Evolutionary conservation across 352 stramenopile genomes (phyloP).

Genomic region (Phytophthora lateralis): DNA sequence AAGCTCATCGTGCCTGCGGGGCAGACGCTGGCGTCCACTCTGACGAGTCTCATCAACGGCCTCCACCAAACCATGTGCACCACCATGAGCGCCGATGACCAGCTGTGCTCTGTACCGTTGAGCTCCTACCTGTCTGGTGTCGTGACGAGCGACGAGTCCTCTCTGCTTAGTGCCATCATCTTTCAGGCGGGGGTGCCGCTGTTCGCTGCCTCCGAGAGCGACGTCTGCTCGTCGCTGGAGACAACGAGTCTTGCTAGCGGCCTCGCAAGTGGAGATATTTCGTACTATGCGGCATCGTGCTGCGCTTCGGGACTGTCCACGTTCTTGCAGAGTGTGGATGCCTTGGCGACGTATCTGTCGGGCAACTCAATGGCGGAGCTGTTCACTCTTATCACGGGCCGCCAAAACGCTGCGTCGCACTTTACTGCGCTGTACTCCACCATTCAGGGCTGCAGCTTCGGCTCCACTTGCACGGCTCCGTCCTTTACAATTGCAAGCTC

Average conservation of each 20-base stretch:
- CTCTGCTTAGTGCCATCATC: constrained; percentile 48
- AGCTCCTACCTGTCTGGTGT: constrained; percentile 44
- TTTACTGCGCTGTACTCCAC: constrained; percentile 51
- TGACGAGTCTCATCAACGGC: constrained; percentile 55
- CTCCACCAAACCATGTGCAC: constrained; percentile 66
- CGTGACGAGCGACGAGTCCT: constrained; percentile 38
- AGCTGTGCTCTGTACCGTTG: constrained; percentile 52
- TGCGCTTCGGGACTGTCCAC: constrained; percentile 45
- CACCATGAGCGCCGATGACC: constrained; percentile 38
- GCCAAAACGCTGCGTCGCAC: constrained; percentile 32
- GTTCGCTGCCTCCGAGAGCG: constrained; percentile 48
- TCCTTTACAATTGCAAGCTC: constrained; percentile 42
- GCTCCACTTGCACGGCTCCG: constrained; percentile 43
- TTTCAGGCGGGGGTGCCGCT: constrained; percentile 52
- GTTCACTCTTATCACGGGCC: constrained; percentile 55
- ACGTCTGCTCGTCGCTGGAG: constrained; percentile 51
- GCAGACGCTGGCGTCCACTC: constrained; percentile 48
- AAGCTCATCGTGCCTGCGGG: constrained; percentile 54
- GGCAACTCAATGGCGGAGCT: constrained; percentile 56
- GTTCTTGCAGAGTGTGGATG: constrained; percentile 56
- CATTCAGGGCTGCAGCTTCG: constrained; percentile 50
- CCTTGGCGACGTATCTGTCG: constrained; percentile 45
- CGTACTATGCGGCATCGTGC: constrained; percentile 58
- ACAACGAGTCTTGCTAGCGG: constrained; percentile 43
- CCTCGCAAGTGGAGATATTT: constrained; percentile 34